Base-by-base conservation (phyloP, 1,284 basidiomycete genomes). In the Cronartium ribicola region DNA sequence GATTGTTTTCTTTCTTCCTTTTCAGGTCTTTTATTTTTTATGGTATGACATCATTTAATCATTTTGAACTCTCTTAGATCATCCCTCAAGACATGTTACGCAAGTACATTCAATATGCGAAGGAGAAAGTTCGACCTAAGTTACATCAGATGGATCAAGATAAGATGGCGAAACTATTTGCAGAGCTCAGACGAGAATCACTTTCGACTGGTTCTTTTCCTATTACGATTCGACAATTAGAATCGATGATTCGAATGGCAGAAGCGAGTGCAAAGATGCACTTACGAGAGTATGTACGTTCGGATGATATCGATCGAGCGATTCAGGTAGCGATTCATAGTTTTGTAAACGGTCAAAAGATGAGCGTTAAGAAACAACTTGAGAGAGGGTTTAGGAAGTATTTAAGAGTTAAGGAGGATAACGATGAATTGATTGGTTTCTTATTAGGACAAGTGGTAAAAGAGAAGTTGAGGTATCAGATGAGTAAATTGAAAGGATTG, bases 251-350 rank as follows among this genome's bases (percentile, higher is more conserved):
- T 82, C 89, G 96, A 60, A 98, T 98, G 96, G 88, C 93, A 1
- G 95, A 99, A 82, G 94, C 96, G 14, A 93, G 90, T 78, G 96
- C 95, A 61, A 97, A 97, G 85, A 98, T 99, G 95, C 90, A 94
- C 75, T 84, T 99, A 76, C 86, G 96, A 66, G 96, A 98, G 82
- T 97, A 92, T 80, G 96, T 98, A 63, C 88, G 96, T 51, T 85
- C 88, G 13, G 96, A 98, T 82, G 96, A 98, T 81, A 94, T 99
- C 78, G 94, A 99, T 81, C 84, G 98, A 67, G 95, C 96, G 1
- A 98, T 99, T 78, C 92, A 92, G 77, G 94, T 97, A 48, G 90
- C 92, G 2, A 89, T 99, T 37, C 89, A 90, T 75, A 94, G 91
- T 82, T 99, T 99, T 81, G 91, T 99, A 74, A 93, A 84, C 78